Base-by-base conservation (phyloP, 345 rosid species). In the Citrus cavaleriei region DNA sequence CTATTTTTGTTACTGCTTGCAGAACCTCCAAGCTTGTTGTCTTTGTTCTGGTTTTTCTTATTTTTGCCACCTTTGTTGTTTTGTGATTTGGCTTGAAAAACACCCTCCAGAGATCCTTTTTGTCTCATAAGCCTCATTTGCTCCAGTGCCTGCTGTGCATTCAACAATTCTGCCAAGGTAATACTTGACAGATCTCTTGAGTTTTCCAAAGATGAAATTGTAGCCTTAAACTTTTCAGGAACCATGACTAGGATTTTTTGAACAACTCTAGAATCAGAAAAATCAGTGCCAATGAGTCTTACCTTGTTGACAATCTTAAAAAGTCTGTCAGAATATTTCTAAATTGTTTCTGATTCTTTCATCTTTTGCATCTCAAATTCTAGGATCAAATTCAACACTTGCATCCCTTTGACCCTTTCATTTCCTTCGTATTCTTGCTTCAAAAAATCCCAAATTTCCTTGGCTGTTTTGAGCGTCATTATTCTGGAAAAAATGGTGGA, bases 131-230 rank as follows among this genome's bases (percentile, higher is more conserved):
- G 28, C 62, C 70, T 40, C 16, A 25, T 78, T 70, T 59, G 71
- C 21, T 78, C 81, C 3, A 40, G 58, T 10, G 70, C 81, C 32
- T 78, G 63, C 24, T 46, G 7, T 34, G 81, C 68, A 42, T 78
- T 78, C 35, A 78, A 32, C 28, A 79, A 62, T 9, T 78, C 58
- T 61, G 65, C 77, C 40, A 79, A 72, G 30, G 49, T 14, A 30
- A 30, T 30, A 30, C 32, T 66, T 66, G 79, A 77, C 28, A 77
- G 32, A 67, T 72, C 64, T 40, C 64, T 79, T 19, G 71, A 40
- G 35, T 79, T 40, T 66, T 79, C 72, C n/a, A 79, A 42, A 21
- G 51, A 64, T 12, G 65, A 42, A 27, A 79, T 72, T 49, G 16
- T 72, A 22, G 72, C 24, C 18, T 79, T 66, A 70, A 16, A 79